Base-by-base conservation (phyloP, 2,329 filamentous ascomycete genomes). In the Emergomyces pasteurianus region DNA sequence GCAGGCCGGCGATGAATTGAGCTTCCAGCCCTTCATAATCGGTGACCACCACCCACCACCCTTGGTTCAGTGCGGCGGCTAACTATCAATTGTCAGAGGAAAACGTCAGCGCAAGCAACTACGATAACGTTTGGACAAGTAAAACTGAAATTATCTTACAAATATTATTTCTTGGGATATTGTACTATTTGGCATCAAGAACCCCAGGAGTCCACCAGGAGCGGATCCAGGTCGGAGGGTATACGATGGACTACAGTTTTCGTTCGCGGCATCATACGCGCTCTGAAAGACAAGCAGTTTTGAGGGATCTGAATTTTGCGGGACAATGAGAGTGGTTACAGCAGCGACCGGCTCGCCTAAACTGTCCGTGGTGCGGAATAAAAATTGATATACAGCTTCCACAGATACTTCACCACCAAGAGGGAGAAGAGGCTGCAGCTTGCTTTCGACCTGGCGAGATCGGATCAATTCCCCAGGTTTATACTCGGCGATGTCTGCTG, bases 1-100 rank as follows among this genome's bases (percentile, higher is more conserved):
- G 68, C 2, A 73, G 69, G 9, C 77, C 76, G 0, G 75, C 74
- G 0, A 72, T 65, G 64, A 78, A 81, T 10, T 74, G 71, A 1
- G 77, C 78, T 18, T 69, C 67, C 2, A 76, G 75, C 0, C 78
- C 78, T 60, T 79, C 73, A 60, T 74, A 77, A 64, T 82, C 80
- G 0, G 80, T 78, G 8, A 78, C 68, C n/a, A 74, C 76, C 31
- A 82, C 76, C 26, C 76, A 70, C 78, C 78, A 81, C 5, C 79
- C 79, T n/a, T 64, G 71, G 6, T 71, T 69, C 2, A 82, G 73
- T 1, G 73, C 73, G 2, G 68, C 28, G 9, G 18, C 50, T 38
- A 53, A 8, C 31, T 53, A 53, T 16, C 8, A 36, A 23, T 53
- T 36, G 31, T 23, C 43, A 5, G 31, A 36, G 23, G 5, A 16